Evolutionary conservation across 495 filamentous ascomycete genomes (phyloP), one percentile per base, ranked within the genome.

Genomic region (Aspergillus sclerotiicarbonarius): DNA sequence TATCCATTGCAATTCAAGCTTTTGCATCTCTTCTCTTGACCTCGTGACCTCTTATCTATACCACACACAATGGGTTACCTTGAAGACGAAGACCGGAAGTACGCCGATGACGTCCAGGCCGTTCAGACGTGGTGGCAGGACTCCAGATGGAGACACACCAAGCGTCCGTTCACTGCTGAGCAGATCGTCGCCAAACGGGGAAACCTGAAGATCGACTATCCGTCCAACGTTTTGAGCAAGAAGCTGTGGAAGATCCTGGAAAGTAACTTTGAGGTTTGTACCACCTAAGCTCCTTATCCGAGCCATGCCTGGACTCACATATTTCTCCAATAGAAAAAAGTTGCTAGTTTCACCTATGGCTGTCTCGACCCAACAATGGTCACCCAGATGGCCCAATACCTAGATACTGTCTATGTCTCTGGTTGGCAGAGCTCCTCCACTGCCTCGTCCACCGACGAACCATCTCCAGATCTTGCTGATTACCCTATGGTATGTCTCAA

Each of bases 371-470:
- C 94, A 9, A 96, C 95, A 6, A 96, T 96, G 90, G 82, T 98
- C 66, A 97, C 95, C 19, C 94, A 98, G 72, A 98, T 98, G 94
- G 93, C 92, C 65, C 96, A 98, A 74, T 98, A 94, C 74, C 82
- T 98, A 52, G 94, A 98, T 70, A 98, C 95, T 37, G 91, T 98
- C 71, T 98, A 98, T 67, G 92, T 98, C 53, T 96, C 93, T 37
- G 94, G 94, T 61, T 98, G 94, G 94, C 95, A 98, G 75, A 97
- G 90, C 67, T 97, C 93, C 3, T 95, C 91, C 30, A 98, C 94
- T 4, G 94, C 94, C 37, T 96, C 92, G 19, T 84, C 91, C 1
- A 89, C 91, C 9, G 90, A 98, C 63, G 94, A 98, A 76, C 94
- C 94, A 18, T 95, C 92, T 41, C 94, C 94, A 51, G 94, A 98